Evolutionary conservation across 495 filamentous ascomycete species (phyloP), one percentile per base, ranked within the genome.

Genomic region (Penicillium goetzii): DNA sequence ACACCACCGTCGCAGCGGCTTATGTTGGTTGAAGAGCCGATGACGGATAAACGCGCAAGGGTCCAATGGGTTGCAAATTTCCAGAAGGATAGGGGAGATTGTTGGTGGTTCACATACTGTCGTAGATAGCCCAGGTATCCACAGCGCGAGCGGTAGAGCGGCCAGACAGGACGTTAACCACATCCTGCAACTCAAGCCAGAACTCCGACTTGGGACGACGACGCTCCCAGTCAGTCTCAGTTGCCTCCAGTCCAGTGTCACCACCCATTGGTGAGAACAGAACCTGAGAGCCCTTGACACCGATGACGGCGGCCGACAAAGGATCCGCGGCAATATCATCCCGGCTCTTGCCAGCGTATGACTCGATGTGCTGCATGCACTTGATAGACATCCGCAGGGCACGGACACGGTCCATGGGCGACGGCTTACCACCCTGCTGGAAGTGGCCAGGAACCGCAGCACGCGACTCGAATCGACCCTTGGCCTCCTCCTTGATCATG

Each of bases 391-490:
- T 86, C 52, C 96, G 86, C 11, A 97, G 87, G 2, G 96, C 95
- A 59, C 96, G 89, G 52, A 93, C 92, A 59, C 96, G 89, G 75
- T 99, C 96, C 94, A 98, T 97, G 6, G 93, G 88, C 2, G 91
- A 93, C 0, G 96, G 96, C 25, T 90, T 92, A 41, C 93, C 93
- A 69, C 95, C 95, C 77, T 99, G 93, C 75, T 97, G 95, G 68
- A 97, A 95, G 76, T 99, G 95, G 23, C 96, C 96, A 0, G 96
- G 96, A 40, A 98, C 92, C 41, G 92, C 92, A 69, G 92, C 89
- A 54, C 93, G 88, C n/a, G 91, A 90, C 72, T 99, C 96, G 65
- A 98, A 99, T 1, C 92, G 85, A 55, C 92, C 92, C 65, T 90
- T 88, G 11, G 95, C 90, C 76, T 98, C 96, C 63, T 97, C 92